Conservation (phyloP, 192 early-diverging fungal genomes). For the Backusella sp. region DNA sequence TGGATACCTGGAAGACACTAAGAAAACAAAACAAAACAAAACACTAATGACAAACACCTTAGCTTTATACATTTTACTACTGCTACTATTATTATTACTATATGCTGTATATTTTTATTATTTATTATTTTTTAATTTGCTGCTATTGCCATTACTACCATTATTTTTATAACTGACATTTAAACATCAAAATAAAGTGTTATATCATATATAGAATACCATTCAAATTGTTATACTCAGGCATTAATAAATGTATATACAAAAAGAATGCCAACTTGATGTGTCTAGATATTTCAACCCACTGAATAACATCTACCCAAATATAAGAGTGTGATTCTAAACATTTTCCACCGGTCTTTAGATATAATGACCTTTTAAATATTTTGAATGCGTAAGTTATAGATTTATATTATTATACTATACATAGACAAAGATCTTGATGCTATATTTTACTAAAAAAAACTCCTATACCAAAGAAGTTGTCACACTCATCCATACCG, state of each 20-base stretch:
- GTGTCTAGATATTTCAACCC: neutral
- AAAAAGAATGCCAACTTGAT: neutral
- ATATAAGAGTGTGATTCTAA: neutral
- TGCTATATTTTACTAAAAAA: neutral
- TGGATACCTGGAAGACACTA: neutral
- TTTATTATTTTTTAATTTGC: neutral
- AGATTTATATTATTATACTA: neutral
- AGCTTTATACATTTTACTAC: no score
- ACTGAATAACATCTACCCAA: neutral
- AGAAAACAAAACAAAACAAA: neutral
- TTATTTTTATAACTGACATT: neutral
- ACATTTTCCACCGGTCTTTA: neutral
- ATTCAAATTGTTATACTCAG: neutral
- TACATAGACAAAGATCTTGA: neutral
- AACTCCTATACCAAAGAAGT: neutral
- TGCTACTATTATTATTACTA: neutral
- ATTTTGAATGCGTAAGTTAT: neutral
- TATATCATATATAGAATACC: neutral
- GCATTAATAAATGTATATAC: neutral
- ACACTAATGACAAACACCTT: neutral
- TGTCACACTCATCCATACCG: neutral
- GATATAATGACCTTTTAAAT: neutral
- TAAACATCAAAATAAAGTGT: neutral
- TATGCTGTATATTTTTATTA: constrained; percentile 6
- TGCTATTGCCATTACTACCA: neutral